A percentile compares a stretch with the other conserved stretches of the same genome.
Evolutionary conservation across 306 rosid genomes (phyloP).

Genomic region (Castanea mollissima): DNA sequence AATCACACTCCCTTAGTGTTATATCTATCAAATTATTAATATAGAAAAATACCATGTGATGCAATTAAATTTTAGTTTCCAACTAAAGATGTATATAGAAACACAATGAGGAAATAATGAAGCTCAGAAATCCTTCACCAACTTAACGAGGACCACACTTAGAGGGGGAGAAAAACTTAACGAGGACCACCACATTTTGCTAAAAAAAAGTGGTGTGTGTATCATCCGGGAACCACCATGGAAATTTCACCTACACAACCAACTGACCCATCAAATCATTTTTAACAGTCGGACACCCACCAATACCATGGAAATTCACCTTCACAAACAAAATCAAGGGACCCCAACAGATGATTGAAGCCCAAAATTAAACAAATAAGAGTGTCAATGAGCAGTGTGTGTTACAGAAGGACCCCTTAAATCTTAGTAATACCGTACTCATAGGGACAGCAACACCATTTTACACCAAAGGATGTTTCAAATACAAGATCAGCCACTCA

Average conservation of each 20-base stretch:
- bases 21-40: too few relatives aligned
- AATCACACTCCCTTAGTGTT: too few relatives aligned
- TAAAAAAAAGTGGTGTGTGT: background rate
- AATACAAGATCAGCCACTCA: background rate
- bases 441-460: too few relatives aligned
- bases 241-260: background rate
- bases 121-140: too few relatives aligned
- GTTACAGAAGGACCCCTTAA: too few relatives aligned
- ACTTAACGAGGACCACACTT: too few relatives aligned
- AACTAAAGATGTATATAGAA: too few relatives aligned
- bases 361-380: background rate
- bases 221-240: background rate
- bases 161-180: background rate
- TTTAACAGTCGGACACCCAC: too few relatives aligned
- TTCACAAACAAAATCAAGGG: background rate
- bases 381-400: background rate
- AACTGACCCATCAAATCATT: background rate
- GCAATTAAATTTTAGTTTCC: too few relatives aligned
- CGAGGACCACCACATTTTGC: background rate
- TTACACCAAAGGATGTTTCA: slow-evolving; percentile 1
- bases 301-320: background rate
- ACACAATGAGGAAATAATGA: too few relatives aligned
- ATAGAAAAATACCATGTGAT: too few relatives aligned
- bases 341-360: background rate
- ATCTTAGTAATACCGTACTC: too few relatives aligned